Evolutionary conservation across 2,329 filamentous ascomycete species (phyloP).

Genomic region (Fusarium xyrophilum): DNA sequence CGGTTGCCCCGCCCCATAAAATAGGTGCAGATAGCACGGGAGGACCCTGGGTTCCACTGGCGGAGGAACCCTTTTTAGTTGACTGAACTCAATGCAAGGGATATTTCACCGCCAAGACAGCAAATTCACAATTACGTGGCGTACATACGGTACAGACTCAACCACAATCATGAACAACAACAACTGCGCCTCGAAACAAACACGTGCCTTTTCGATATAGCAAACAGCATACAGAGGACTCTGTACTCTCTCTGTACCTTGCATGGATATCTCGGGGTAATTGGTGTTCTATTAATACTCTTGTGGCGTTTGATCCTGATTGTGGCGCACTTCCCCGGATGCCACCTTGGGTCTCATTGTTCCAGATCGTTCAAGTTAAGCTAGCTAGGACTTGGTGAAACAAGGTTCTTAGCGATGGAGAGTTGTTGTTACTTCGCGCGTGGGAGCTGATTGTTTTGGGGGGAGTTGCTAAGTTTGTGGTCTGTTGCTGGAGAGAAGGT

Average conservation of each 20-base stretch:
- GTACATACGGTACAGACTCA: not conserved
- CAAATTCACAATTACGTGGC: not conserved
- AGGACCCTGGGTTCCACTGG: not conserved
- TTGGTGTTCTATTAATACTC: not conserved
- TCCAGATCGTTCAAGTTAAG: not conserved
- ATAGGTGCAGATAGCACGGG: not conserved
- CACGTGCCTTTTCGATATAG: not conserved
- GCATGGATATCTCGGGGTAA: not conserved
- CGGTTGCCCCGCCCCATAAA: conserved; percentile 1
- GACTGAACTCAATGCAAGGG: not conserved
- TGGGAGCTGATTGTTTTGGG: not conserved
- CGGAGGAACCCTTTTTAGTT: not conserved
- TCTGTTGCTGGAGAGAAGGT: not conserved
- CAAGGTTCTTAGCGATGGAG: not conserved
- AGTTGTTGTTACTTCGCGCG: not conserved
- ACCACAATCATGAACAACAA: conserved; percentile 4
- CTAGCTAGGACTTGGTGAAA: not conserved
- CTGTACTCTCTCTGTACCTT: too few species aligned
- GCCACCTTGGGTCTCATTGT: not conserved
- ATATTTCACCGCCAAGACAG: not conserved
- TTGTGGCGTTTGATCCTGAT: not conserved
- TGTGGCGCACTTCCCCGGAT: not conserved
- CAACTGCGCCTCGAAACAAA: not conserved
- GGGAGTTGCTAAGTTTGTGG: not conserved
- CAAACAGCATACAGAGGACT: too few species aligned